phyloP scores from a whole-genome alignment of 2,329 filamentous ascomycete species.

The Cryphonectria naterciae region DNA sequence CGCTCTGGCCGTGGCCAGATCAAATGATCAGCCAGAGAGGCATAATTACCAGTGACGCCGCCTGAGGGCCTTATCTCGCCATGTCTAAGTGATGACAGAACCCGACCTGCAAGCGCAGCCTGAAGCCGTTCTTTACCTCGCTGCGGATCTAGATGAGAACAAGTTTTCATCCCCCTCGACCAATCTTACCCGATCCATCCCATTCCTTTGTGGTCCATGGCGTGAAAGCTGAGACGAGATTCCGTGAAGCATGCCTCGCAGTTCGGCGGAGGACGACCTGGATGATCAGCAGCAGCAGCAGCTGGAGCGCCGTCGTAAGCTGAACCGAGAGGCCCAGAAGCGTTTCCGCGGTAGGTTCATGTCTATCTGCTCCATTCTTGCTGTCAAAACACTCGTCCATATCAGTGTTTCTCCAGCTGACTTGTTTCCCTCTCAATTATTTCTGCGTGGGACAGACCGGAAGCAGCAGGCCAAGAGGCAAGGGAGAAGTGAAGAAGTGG shows the following conservation, averaged over 20 bases:
- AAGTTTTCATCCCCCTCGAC: not conserved
- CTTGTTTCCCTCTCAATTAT: not conserved
- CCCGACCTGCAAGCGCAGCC: too few species aligned
- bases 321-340: conserved; percentile 2
- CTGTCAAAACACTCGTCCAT: not conserved
- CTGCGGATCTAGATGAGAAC: too few species aligned
- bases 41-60: too few species aligned
- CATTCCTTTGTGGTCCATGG: not conserved
- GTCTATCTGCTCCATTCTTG: not conserved
- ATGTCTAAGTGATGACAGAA: too few species aligned
- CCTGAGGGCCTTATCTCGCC: too few species aligned
- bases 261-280: not conserved
- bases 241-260: not conserved
- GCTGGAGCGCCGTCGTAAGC: not conserved
- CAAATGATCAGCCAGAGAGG: too few species aligned
- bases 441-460: not conserved
- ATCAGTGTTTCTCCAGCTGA: not conserved
- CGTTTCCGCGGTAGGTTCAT: not conserved
- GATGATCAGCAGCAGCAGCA: conserved; percentile 1
- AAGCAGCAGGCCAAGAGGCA: not conserved
- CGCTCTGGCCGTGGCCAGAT: too few species aligned
- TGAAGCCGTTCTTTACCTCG: too few species aligned
- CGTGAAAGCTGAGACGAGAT: not conserved
- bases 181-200: not conserved
- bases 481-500: not conserved